A percentile compares a stretch with the other conserved stretches of the same genome.
These are phyloP conservation scores for Puccinia hordei DNA, from an alignment of 1,284 basidiomycete genomes.

Conservation along the genomic window DNA sequence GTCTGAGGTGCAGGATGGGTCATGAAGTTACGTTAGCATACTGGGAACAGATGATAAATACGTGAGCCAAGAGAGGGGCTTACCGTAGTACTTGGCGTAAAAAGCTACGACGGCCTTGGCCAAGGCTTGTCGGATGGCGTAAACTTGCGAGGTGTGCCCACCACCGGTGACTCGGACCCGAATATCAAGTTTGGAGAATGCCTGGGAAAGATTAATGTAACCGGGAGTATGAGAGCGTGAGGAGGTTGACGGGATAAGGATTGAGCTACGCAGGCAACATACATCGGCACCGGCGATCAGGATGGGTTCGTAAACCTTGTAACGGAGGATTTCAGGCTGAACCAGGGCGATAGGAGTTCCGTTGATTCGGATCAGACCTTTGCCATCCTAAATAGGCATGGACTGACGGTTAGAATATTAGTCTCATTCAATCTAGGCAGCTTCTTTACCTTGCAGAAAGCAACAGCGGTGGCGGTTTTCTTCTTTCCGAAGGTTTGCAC, in stretches of 20 bases:
- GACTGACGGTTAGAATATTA: not conserved
- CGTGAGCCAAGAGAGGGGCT: conserved; percentile 54
- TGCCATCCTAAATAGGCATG: conserved; percentile 70
- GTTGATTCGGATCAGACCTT: conserved; percentile 95
- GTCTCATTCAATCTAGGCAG: not conserved
- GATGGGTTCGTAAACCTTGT: conserved; percentile 89
- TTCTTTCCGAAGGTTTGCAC: conserved; percentile 62
- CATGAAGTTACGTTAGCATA: conserved; percentile 25
- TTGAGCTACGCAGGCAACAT: not conserved
- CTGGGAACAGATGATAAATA: not conserved
- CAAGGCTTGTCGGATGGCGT: conserved; percentile 98
- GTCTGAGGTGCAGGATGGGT: conserved; percentile 76
- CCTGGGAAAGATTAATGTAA: conserved; percentile 67
- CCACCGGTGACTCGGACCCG: conserved; percentile 98
- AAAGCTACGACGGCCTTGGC: conserved; percentile 95
- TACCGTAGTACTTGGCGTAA: conserved; percentile 59
- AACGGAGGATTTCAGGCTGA: conserved; percentile 83
- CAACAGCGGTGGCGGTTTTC: conserved; percentile 57
- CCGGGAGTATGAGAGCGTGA: not conserved
- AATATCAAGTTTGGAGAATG: conserved; percentile 82
- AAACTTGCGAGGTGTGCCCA: conserved; percentile 98
- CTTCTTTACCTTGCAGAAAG: conserved; percentile 42
- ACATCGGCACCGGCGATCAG: conserved; percentile 56
- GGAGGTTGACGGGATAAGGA: not conserved
- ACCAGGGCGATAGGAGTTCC: conserved; percentile 94